These are phyloP conservation scores for Yamadazyma kitorensis DNA, from an alignment of 805 yeast genomes.

Conservation along the genomic window DNA sequence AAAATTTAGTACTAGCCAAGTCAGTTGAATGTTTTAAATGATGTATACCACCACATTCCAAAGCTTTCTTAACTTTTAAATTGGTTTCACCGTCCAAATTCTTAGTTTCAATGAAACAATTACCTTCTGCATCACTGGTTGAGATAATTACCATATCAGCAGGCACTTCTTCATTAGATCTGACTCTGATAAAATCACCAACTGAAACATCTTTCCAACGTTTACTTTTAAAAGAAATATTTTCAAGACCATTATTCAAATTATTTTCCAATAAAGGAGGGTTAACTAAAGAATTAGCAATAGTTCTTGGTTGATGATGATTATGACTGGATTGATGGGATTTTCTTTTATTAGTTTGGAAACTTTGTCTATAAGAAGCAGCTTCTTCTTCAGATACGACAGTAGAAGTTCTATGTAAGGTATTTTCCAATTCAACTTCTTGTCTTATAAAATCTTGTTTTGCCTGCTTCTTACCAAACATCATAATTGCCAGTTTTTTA, in stretches of 20 bases:
- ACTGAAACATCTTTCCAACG: slow-evolving; percentile 71
- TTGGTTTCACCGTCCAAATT: slow-evolving; percentile 84
- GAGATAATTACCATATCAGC: slow-evolving; percentile 67
- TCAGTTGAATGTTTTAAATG: slow-evolving; percentile 55
- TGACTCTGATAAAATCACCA: slow-evolving; percentile 70
- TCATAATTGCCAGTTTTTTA: slow-evolving; percentile 18
- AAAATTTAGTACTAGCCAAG: slow-evolving; percentile 53
- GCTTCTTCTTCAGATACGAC: slow-evolving; percentile 22
- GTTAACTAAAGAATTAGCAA: slow-evolving; percentile 20
- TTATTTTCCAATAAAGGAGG: slow-evolving; percentile 20
- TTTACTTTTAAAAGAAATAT: slow-evolving; percentile 43
- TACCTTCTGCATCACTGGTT: slow-evolving; percentile 65
- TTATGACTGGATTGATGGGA: slow-evolving; percentile 12
- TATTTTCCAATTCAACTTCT: slow-evolving; percentile 22
- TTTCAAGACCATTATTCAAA: slow-evolving; percentile 30
- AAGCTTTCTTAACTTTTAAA: slow-evolving; percentile 55
- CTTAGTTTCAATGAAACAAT: slow-evolving; percentile 76
- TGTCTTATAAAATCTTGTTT: slow-evolving; percentile 26
- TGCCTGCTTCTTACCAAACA: slow-evolving; percentile 23
- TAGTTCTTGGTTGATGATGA: slow-evolving; percentile 5
- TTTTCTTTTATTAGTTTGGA: slow-evolving; percentile 8
- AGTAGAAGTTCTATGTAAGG: slow-evolving; percentile 37
- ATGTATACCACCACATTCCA: slow-evolving; percentile 49
- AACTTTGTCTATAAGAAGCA: slow-evolving; percentile 5
- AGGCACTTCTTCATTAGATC: slow-evolving; percentile 76